Percentiles rank a stretch among this genome's conserved stretches.
phyloP scores from a whole-genome alignment of 1,284 basidiomycete species.

The Apiotrichum sp. region DNA sequence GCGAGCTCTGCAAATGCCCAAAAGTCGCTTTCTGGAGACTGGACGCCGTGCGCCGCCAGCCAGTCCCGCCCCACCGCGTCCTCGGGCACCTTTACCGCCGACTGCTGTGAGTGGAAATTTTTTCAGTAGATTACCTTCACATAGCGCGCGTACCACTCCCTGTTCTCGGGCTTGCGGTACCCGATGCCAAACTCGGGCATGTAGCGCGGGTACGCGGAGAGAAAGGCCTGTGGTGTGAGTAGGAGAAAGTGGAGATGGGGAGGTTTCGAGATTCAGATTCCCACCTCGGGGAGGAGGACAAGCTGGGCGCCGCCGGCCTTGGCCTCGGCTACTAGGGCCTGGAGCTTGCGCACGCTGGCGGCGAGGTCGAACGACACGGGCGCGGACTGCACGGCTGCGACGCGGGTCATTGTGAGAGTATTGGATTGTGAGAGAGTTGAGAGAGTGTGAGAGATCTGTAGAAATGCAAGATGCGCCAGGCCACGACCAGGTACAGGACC shows the following conservation, averaged over 20 bases:
- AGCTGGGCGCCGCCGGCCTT: conserved; percentile 54
- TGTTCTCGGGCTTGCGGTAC: conserved; percentile 23
- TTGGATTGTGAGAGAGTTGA: background rate
- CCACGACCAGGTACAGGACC: too few relatives aligned
- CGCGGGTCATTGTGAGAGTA: conserved; percentile 11
- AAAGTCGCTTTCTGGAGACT: conserved; percentile 10
- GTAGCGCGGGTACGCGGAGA: conserved; percentile 41
- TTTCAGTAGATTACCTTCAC: conserved; percentile 28
- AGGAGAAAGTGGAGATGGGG: background rate
- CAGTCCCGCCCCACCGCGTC: conserved; percentile 17
- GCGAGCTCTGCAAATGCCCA: conserved; percentile 17
- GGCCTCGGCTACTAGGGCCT: conserved; percentile 52
- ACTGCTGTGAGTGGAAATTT: conserved; percentile 2
- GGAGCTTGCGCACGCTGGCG: conserved; percentile 56
- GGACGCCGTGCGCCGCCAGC: conserved; percentile 5
- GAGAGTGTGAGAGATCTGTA: too few relatives aligned
- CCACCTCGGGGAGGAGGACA: conserved; percentile 60
- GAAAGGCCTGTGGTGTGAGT: conserved; percentile 49
- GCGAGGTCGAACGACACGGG: conserved; percentile 52
- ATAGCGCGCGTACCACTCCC: conserved; percentile 44
- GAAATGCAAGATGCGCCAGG: too few relatives aligned
- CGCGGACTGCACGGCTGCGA: conserved; percentile 26
- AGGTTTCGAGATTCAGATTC: too few relatives aligned
- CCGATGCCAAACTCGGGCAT: conserved; percentile 28
- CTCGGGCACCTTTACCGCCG: conserved; percentile 19